phyloP scores from a whole-genome alignment of 768 basidiomycete species.

The Cyathus striatus region DNA sequence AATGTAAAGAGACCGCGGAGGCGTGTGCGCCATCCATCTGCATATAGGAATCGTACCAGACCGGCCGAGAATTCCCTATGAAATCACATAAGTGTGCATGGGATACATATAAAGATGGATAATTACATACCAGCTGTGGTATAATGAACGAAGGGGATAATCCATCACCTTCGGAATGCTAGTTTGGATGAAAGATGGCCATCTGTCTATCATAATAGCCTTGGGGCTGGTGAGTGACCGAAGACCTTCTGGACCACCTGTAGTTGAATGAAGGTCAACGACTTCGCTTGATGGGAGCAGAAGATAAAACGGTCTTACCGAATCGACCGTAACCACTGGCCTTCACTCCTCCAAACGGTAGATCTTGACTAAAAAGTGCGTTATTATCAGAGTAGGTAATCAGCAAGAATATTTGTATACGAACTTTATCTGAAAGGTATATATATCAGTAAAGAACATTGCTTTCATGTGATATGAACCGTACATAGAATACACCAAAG shows the following conservation, averaged over 20 bases:
- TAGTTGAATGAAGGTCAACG: constrained; percentile 4
- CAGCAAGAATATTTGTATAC: constrained; percentile 22
- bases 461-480: constrained; percentile 16
- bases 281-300: constrained; percentile 3
- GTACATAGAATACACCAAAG: constrained; percentile 83
- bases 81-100: background rate
- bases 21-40: constrained; percentile 44
- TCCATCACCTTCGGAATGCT: constrained; percentile 81
- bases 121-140: constrained; percentile 63
- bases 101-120: background rate
- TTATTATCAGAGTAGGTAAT: constrained; percentile 2
- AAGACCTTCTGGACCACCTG: constrained; percentile 91
- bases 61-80: constrained; percentile 46
- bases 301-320: constrained; percentile 37
- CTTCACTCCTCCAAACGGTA: constrained; percentile 94
- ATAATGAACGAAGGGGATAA: constrained; percentile 75
- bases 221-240: constrained; percentile 86
- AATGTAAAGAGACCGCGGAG: constrained; percentile 37
- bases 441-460: constrained; percentile 10
- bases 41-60: constrained; percentile 48
- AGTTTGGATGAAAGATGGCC: constrained; percentile 81
- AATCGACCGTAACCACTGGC: constrained; percentile 92
- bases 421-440: constrained; percentile 54
- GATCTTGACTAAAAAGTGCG: constrained; percentile 57
- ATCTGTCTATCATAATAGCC: constrained; percentile 80